A percentile compares a stretch with the other conserved stretches of the same genome.
These are phyloP conservation scores for Niebla homalea DNA, from an alignment of 495 filamentous ascomycete genomes.

Conservation along the genomic window DNA sequence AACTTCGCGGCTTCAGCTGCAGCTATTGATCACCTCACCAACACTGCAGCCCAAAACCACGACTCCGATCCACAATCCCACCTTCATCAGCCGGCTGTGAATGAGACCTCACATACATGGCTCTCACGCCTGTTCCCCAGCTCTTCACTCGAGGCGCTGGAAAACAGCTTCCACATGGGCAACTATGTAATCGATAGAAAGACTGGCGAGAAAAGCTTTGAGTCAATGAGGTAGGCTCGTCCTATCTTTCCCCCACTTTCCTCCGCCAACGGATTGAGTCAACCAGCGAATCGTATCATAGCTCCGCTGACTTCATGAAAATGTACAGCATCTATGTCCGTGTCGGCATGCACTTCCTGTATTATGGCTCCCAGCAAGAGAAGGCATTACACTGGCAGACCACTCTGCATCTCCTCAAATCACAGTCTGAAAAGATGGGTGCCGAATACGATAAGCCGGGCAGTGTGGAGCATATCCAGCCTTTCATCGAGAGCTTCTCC, in stretches of 20 bases:
- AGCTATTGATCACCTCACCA: conserved; percentile 16
- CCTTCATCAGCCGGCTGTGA: conserved; percentile 22
- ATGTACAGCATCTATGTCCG: conserved; percentile 26
- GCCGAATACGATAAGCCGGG: conserved; percentile 27
- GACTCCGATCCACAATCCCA: conserved; percentile 19
- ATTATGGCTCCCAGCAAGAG: conserved; percentile 28
- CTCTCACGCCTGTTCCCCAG: conserved; percentile 22
- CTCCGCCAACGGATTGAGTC: too few species aligned
- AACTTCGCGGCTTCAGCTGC: conserved; percentile 16
- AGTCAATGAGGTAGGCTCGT: conserved; percentile 20
- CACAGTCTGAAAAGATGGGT: conserved; percentile 30
- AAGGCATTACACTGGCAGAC: conserved; percentile 26
- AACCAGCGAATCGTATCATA: too few species aligned
- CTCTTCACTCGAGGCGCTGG: conserved; percentile 20
- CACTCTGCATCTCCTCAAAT: conserved; percentile 22
- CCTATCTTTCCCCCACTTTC: too few species aligned
- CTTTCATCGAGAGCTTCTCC: conserved; percentile 28
- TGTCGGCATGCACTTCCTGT: conserved; percentile 32
- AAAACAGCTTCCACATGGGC: conserved; percentile 26
- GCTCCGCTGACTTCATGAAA: too few species aligned
- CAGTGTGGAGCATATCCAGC: conserved; percentile 25
- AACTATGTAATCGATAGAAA: conserved; percentile 32
- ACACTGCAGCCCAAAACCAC: conserved; percentile 17
- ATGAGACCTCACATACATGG: conserved; percentile 22
- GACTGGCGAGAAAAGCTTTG: conserved; percentile 25